These are phyloP conservation scores for Erodium moschatum DNA, from an alignment of 441 rosid species.

Conservation along the genomic window DNA sequence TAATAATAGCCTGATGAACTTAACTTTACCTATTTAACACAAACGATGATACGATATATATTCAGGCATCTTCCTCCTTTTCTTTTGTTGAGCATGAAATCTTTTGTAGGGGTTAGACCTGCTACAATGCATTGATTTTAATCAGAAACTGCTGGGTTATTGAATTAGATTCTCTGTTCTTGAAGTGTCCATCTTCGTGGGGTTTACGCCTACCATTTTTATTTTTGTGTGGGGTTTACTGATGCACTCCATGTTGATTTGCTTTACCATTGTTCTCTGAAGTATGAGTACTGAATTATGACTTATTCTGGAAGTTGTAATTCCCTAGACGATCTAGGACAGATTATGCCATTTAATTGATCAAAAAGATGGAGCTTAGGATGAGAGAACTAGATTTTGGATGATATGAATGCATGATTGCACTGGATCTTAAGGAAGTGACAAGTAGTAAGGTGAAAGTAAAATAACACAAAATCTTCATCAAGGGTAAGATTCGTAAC, in stretches of 20 bases:
- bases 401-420: neutral
- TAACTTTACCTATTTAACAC: too few relatives aligned
- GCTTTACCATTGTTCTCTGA: neutral
- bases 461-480: neutral
- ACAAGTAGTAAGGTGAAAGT: neutral
- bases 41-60: too few relatives aligned
- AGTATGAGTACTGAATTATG: neutral
- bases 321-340: neutral
- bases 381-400: neutral
- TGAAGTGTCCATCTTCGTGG: neutral
- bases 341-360: neutral
- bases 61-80: too few relatives aligned
- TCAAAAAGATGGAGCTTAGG: neutral
- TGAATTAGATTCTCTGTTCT: neutral
- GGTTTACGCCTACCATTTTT: neutral
- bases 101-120: too few relatives aligned
- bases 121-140: too few relatives aligned
- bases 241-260: neutral
- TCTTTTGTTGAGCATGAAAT: too few relatives aligned
- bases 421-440: neutral
- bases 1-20: too few relatives aligned
- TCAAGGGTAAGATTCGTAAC: neutral
- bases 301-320: neutral
- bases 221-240: neutral
- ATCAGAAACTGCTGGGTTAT: neutral